phyloP scores from a whole-genome alignment of 345 rosid species.

The Salix dunnii region DNA sequence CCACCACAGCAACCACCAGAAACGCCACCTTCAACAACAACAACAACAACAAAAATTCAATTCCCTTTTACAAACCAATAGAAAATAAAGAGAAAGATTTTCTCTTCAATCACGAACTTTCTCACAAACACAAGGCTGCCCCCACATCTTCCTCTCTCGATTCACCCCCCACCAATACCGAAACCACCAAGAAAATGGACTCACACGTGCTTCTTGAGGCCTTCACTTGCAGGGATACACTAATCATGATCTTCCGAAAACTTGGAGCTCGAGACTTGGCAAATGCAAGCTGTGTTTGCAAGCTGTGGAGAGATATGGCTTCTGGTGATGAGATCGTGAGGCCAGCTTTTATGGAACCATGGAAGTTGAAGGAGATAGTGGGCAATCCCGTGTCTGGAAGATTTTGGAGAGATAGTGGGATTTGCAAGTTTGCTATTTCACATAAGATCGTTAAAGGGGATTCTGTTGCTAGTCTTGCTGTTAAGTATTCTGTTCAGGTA shows the following conservation, averaged over 20 bases:
- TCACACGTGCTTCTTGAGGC: slow-evolving; percentile 44
- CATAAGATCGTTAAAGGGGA: slow-evolving; percentile 66
- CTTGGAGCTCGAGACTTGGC: slow-evolving; percentile 64
- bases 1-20: background rate
- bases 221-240: slow-evolving; percentile 58
- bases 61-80: background rate
- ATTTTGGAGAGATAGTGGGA: slow-evolving; percentile 79
- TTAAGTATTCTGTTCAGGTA: slow-evolving; percentile 90
- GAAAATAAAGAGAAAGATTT: background rate
- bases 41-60: background rate
- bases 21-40: no score
- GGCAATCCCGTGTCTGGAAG: slow-evolving; percentile 51
- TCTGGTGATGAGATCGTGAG: slow-evolving; percentile 45
- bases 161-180: background rate
- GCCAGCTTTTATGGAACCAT: slow-evolving; percentile 54
- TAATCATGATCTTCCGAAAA: slow-evolving; percentile 53
- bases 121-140: background rate
- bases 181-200: slow-evolving; percentile 23
- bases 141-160: background rate
- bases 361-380: slow-evolving; percentile 58
- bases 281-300: slow-evolving; percentile 78
- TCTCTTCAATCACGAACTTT: background rate
- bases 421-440: slow-evolving; percentile 72
- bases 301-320: slow-evolving; percentile 57
- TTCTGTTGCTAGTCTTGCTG: slow-evolving; percentile 70